Evolutionary conservation across 73 alveolate genomes (phyloP), one percentile per base, ranked within the genome.

Genomic region (Vitrella brassicaformis): DNA sequence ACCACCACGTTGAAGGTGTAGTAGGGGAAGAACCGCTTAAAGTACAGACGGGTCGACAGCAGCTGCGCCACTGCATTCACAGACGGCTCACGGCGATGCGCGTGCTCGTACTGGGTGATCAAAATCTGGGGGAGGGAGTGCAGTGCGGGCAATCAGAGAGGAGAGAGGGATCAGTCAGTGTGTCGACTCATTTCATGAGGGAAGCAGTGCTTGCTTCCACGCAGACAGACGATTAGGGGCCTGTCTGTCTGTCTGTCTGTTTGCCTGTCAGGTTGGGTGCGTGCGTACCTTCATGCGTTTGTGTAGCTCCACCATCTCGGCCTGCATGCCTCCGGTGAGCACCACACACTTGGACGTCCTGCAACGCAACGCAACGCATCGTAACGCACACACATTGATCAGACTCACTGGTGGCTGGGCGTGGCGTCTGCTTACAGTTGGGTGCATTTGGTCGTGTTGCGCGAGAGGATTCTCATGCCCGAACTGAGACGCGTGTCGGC

Each of bases 21-120:
- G 88, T 82, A 82, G 71, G 90, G 90, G 85, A 87, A 87, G 85
- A 87, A 87, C 72, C 93, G 87, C 85, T 81, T 87, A 78, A 71
- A 84, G 80, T 87, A 87, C 88, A 87, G 78, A 30, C 87, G 74
- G 7, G 88, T 81, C 25, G 87, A 78, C 67, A 87, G 85, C 85
- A 87, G 72, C 85, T 87, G 90, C 10, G 90, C 88, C 28, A 87
- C 78, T 47, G 81, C 82, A 19, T 78, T 81, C 74, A 87, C 85
- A 30, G 86, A 80, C 56, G 90, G 87, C 80, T 87, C 90, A 68
- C 81, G 76, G 71, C 80, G 74, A 31, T 81, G 87, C 70, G 75
- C 81, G 68, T 83, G 85, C 70, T 86, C 82, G 78, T 87, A 87
- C 64, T 14, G 56, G 56, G 14, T 39, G 56, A 39, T 39, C 22